Evolutionary conservation across 1,284 basidiomycete species (phyloP).

Genomic region (Malassezia psittaci): DNA sequence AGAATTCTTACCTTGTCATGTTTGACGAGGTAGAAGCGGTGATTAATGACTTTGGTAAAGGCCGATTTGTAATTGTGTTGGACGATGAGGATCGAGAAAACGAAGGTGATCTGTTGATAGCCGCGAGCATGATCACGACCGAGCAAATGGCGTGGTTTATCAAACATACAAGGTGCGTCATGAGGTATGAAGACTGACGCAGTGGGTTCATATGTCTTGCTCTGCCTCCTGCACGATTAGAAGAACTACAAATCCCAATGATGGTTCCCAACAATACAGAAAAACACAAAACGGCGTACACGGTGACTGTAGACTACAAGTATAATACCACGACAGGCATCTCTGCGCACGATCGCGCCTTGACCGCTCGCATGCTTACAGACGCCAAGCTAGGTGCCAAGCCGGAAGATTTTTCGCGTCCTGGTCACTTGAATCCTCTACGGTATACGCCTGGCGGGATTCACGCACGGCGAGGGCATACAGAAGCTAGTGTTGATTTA

Average conservation of each 20-base stretch:
- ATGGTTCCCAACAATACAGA: constrained; percentile 88
- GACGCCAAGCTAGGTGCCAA: constrained; percentile 17
- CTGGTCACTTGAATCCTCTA: constrained; percentile 89
- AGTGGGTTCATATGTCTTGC: constrained; percentile 88
- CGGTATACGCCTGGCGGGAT: constrained; percentile 78
- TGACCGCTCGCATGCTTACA: constrained; percentile 74
- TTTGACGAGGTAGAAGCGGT: constrained; percentile 37
- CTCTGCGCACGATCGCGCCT: constrained; percentile 83
- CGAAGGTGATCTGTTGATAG: constrained; percentile 44
- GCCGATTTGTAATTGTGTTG: constrained; percentile 44
- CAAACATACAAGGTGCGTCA: constrained; percentile 58
- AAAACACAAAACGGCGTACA: constrained; percentile 85
- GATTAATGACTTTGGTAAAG: constrained; percentile 25
- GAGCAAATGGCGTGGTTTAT: constrained; percentile 99
- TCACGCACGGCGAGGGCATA: constrained; percentile 76
- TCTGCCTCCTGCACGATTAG: constrained; percentile 64
- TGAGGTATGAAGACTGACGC: not conserved
- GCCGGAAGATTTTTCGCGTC: constrained; percentile 69
- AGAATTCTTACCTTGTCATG: constrained; percentile 13
- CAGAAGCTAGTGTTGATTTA: constrained; percentile 79
- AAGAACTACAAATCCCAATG: constrained; percentile 77
- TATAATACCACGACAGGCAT: constrained; percentile 92
- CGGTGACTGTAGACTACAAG: constrained; percentile 87
- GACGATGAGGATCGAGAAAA: constrained; percentile 47
- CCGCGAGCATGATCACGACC: constrained; percentile 57